phyloP scores from a whole-genome alignment of 164 flowering plant species.

The Vitis labrusca region DNA sequence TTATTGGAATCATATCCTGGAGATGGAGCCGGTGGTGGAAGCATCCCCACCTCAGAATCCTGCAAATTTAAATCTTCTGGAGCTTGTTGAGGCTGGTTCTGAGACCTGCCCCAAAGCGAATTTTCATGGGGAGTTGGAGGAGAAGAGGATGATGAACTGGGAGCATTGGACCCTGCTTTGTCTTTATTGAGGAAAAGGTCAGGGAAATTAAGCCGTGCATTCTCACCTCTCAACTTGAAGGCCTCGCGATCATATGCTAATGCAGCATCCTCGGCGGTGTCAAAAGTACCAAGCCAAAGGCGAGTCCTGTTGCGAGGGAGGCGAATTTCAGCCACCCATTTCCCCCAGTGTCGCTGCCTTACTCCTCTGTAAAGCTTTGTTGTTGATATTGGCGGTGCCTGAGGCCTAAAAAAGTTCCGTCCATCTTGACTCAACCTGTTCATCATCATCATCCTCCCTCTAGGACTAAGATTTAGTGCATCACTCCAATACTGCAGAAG shows the following conservation, averaged over 20 bases:
- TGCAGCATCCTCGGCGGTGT: conserved; percentile 95
- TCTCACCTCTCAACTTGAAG: conserved; percentile 79
- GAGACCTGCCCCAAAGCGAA: not conserved
- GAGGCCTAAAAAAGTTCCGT: conserved; percentile 37
- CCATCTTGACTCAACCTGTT: conserved; percentile 47
- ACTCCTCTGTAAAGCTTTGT: conserved; percentile 95
- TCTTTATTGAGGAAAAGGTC: conserved; percentile 60
- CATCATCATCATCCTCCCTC: conserved; percentile 80
- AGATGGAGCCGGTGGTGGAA: conserved; percentile 13
- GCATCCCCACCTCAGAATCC: not conserved
- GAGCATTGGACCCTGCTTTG: conserved; percentile 18
- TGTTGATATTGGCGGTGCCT: conserved; percentile 34
- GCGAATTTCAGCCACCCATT: conserved; percentile 98
- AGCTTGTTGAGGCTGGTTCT: conserved; percentile 14
- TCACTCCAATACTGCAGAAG: conserved; percentile 71
- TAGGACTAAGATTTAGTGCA: conserved; percentile 66
- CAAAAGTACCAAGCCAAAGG: conserved; percentile 97
- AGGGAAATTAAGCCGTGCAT: conserved; percentile 89
- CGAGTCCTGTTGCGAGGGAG: conserved; percentile 88
- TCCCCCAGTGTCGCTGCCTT: conserved; percentile 97
- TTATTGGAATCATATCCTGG: conserved; percentile 17
- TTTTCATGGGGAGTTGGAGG: conserved; percentile 14
- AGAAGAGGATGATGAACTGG: conserved; percentile 25
- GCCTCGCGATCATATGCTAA: conserved; percentile 93
- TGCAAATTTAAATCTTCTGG: conserved; percentile 16